Evolutionary conservation across 495 filamentous ascomycete genomes (phyloP), one percentile per base, ranked within the genome.

Genomic region (Chaetomium cochliodes): DNA sequence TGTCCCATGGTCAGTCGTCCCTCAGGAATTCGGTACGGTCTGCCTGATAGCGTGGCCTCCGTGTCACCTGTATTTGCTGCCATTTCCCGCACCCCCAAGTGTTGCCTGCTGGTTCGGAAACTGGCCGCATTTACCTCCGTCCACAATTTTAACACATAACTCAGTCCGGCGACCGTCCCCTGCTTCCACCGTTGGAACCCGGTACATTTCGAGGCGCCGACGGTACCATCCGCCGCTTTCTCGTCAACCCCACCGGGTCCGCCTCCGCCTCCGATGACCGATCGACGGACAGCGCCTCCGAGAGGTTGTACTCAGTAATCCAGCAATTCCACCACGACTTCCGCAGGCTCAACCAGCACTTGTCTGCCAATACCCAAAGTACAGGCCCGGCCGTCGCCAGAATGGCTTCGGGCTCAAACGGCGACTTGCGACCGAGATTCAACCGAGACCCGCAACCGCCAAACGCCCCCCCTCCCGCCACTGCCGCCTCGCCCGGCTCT

Each of bases 241-340:
- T 37, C 33, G 33, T 37, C 33, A 37, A 28, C 59, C 41, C 9
- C 49, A 18, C 33, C 49, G 47, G 20, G 16, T 13, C 69, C 55
- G 75, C 77, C 46, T 71, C 79, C 70, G 75, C 77, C 46, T 71
- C 79, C 70, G 72, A 82, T 72, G 74, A 73, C 61, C 71, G 69
- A 67, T 71, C 66, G 52, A 60, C 71, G 8, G 69, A 78, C 47
- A 78, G 70, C 47, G 71, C 76, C 20, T 78, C 78, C 41, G 78
- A 75, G 68, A 76, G 81, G 66, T 66, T 81, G 60, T 76, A 75
- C 64, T 70, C 76, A 66, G 74, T 78, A 55, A 75, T 82, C 75
- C 81, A 77, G 63, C 72, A 77, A 53, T 79, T 76, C 63, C 74
- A 80, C 62, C 46, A 64, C 33, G 72, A 70, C 28, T 50, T 72